phyloP scores from a whole-genome alignment of 108 stramenopile species.

The Fistulifera solaris region DNA sequence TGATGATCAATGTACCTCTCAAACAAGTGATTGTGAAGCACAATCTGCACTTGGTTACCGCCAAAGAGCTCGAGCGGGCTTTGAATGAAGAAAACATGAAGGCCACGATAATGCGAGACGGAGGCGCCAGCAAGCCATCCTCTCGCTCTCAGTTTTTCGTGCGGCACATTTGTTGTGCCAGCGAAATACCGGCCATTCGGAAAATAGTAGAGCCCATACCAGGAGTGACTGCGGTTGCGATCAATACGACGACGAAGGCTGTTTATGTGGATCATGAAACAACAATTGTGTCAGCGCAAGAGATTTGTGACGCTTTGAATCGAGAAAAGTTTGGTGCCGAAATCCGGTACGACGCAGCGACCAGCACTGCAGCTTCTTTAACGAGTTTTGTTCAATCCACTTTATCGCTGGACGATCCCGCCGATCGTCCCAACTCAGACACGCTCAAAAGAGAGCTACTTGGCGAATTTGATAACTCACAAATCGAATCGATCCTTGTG shows the following conservation, averaged over 20 bases:
- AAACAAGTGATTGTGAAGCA: conserved; percentile 8
- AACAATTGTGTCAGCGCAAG: conserved; percentile 27
- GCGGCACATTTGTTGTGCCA: conserved; percentile 73
- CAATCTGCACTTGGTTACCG: conserved; percentile 18
- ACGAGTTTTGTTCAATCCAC: conserved; percentile 1
- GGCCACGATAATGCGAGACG: conserved; percentile 34
- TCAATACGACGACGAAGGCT: conserved; percentile 72
- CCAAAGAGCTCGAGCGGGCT: conserved; percentile 25
- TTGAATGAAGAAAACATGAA: conserved; percentile 38
- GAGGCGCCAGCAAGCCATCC: conserved; percentile 10
- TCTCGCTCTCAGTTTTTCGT: conserved; percentile 1
- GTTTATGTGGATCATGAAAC: conserved; percentile 69
- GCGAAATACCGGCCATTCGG: conserved; percentile 57
- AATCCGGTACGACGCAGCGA: conserved; percentile 20
- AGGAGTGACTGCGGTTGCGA: conserved; percentile 55
- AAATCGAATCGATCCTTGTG: conserved; percentile 13
- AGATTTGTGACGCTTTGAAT: conserved; percentile 38
- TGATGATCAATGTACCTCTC: conserved; percentile 4
- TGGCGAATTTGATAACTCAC: neutral
- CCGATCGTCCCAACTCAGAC: neutral
- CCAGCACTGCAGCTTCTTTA: neutral
- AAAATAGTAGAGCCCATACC: conserved; percentile 50
- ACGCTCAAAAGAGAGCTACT: neutral
- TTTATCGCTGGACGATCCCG: neutral
- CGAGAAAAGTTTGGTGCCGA: conserved; percentile 28